These are phyloP conservation scores for Neurospora tetraspora DNA, from an alignment of 495 filamentous ascomycete genomes.

Conservation along the genomic window DNA sequence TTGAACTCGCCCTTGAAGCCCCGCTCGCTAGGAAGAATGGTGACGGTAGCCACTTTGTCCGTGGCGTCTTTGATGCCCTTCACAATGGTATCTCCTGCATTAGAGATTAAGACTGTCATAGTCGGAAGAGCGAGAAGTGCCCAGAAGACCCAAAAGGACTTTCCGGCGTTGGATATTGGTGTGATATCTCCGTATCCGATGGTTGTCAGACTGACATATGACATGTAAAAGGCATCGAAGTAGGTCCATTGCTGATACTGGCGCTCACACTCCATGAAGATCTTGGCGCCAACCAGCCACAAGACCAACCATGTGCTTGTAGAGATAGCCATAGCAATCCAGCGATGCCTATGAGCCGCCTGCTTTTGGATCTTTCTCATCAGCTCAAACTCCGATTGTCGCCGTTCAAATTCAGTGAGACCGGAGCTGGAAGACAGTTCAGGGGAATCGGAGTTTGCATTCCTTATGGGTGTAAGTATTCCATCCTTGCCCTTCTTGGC, in stretches of 20 bases:
- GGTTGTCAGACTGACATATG: slow-evolving; percentile 68
- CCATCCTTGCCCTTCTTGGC: slow-evolving; percentile 34
- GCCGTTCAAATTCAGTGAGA: slow-evolving; percentile 45
- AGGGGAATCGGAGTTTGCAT: slow-evolving; percentile 4
- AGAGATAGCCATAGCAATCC: slow-evolving; percentile 58
- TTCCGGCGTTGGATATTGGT: slow-evolving; percentile 59
- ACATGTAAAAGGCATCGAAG: slow-evolving; percentile 70
- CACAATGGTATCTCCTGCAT: slow-evolving; percentile 73
- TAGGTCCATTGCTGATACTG: slow-evolving; percentile 59
- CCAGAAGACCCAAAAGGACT: slow-evolving; percentile 85
- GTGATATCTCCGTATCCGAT: slow-evolving; percentile 79
- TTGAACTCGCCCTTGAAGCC: slow-evolving; percentile 35
- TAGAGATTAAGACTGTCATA: slow-evolving; percentile 74
- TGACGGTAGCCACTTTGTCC: slow-evolving; percentile 58
- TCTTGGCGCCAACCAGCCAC: slow-evolving; percentile 69
- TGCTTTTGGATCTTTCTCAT: slow-evolving; percentile 73
- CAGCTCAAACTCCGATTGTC: slow-evolving; percentile 66
- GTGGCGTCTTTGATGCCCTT: slow-evolving; percentile 59
- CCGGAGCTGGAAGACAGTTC: not conserved
- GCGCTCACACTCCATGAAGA: slow-evolving; percentile 47
- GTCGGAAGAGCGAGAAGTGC: slow-evolving; percentile 72
- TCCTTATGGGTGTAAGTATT: slow-evolving; percentile 40
- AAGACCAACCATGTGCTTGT: slow-evolving; percentile 53
- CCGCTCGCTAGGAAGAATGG: slow-evolving; percentile 62
- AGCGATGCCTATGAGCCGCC: slow-evolving; percentile 53